Evolutionary conservation across 495 filamentous ascomycete species (phyloP).

Genomic region (Neurospora sp.): DNA sequence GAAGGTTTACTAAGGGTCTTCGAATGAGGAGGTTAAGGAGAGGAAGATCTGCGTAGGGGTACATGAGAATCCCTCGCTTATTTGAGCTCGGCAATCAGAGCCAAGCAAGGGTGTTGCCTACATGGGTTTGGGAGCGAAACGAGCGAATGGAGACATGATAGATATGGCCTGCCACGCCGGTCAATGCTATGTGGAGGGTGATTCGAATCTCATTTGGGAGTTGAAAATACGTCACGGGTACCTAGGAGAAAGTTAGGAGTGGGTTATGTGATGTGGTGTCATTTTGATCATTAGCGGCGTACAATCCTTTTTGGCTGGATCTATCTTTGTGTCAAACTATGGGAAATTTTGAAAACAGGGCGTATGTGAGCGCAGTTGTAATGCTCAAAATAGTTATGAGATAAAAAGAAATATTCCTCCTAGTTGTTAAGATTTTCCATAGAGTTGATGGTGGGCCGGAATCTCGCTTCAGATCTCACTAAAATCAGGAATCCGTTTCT

Average conservation of each 20-base stretch:
- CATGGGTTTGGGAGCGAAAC: not conserved
- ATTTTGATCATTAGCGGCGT: not conserved
- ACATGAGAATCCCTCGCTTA: not conserved
- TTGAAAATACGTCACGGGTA: not conserved
- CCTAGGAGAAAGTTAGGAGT: not conserved
- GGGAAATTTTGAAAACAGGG: not conserved
- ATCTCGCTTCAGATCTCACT: not conserved
- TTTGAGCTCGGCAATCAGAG: not conserved
- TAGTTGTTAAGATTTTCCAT: not conserved
- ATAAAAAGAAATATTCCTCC: not conserved
- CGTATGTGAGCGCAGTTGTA: not conserved
- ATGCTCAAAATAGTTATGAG: not conserved
- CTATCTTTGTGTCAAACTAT: not conserved
- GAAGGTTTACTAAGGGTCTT: slow-evolving; percentile 77
- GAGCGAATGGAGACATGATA: not conserved
- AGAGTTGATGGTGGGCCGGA: not conserved
- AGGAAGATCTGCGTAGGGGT: not conserved
- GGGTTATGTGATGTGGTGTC: not conserved
- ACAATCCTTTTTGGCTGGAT: not conserved
- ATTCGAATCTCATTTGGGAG: not conserved
- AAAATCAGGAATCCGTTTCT: not conserved
- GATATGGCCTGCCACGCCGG: not conserved
- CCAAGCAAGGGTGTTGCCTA: not conserved
- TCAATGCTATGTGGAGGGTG: not conserved
- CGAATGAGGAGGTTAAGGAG: not conserved